Percentiles rank a stretch among this genome's conserved stretches.
Evolutionary conservation across 2,329 filamentous ascomycete species (phyloP).

Genomic region (Sclerotiophoma versabilis): DNA sequence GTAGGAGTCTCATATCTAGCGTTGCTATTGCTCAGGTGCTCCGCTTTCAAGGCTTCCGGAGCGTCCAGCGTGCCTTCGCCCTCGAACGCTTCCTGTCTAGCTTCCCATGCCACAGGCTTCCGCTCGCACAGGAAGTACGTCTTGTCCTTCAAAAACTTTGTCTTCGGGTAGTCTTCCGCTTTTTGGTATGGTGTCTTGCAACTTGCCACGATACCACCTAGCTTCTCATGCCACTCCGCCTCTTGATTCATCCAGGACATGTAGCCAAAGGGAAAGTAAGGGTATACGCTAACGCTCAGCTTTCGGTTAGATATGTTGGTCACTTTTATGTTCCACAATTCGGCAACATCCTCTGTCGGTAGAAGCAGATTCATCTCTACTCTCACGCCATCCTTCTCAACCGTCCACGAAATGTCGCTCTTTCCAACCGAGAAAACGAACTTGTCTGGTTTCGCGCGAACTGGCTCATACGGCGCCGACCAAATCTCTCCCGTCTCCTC

Average conservation of each 20-base stretch:
- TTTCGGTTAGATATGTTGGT: constrained; percentile 57
- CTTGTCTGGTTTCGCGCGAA: constrained; percentile 56
- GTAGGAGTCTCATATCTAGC: constrained; percentile 64
- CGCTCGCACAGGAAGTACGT: constrained; percentile 65
- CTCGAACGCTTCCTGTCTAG: constrained; percentile 61
- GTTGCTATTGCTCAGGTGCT: constrained; percentile 55
- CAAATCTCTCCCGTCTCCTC: constrained; percentile 60
- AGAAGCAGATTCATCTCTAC: constrained; percentile 61
- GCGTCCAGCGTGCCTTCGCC: constrained; percentile 64
- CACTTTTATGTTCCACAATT: constrained; percentile 63
- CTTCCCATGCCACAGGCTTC: constrained; percentile 60
- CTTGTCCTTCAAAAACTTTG: constrained; percentile 64
- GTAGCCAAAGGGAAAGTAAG: constrained; percentile 66
- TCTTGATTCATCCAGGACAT: constrained; percentile 70
- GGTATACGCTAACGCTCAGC: constrained; percentile 61
- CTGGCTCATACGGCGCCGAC: constrained; percentile 64
- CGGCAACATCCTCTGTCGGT: constrained; percentile 62
- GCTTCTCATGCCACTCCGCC: constrained; percentile 59
- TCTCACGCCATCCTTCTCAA: constrained; percentile 59
- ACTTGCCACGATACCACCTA: constrained; percentile 60
- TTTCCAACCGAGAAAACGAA: constrained; percentile 64
- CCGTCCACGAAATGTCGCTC: constrained; percentile 62
- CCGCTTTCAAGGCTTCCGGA: constrained; percentile 54
- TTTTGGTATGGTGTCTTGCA: constrained; percentile 66
- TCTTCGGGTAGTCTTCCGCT: constrained; percentile 64